Percentiles rank a stretch among this genome's conserved stretches.
These are phyloP conservation scores for Cryptomeria japonica DNA, from an alignment of 75 land plant genomes.

Conservation along the genomic window DNA sequence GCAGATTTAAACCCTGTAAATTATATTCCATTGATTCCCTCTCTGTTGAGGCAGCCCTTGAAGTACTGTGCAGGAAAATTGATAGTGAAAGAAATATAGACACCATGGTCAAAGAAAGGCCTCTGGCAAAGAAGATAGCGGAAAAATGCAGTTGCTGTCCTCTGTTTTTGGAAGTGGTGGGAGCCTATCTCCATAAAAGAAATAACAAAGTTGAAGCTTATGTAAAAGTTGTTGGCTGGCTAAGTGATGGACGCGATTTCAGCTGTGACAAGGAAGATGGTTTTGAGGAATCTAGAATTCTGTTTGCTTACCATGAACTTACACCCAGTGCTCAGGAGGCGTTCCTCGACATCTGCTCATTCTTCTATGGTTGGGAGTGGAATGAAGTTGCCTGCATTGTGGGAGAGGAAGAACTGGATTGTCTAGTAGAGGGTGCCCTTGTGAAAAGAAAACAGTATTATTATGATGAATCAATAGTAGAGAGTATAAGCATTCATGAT, in stretches of 20 bases:
- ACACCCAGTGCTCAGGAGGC: background rate
- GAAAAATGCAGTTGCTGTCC: background rate
- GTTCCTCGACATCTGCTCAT: background rate
- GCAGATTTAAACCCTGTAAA: too few relatives aligned
- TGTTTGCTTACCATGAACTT: background rate
- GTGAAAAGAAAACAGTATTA: background rate
- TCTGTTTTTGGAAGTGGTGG: background rate
- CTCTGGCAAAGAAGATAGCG: background rate
- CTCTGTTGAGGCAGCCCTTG: too few relatives aligned
- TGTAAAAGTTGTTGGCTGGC: background rate
- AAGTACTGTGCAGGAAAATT: too few relatives aligned
- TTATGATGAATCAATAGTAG: too few relatives aligned
- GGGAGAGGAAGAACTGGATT: background rate
- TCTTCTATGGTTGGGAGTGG: background rate
- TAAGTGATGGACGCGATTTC: background rate
- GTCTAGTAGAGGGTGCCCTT: background rate
- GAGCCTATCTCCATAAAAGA: background rate
- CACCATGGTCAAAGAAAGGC: background rate
- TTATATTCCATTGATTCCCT: too few relatives aligned
- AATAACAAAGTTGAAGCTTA: background rate
- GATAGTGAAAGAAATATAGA: too few relatives aligned
- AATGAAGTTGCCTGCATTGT: background rate
- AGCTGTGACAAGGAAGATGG: background rate
- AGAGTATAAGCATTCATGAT: background rate
- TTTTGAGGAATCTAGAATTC: background rate